These are phyloP conservation scores for Trichoderma koningii DNA, from an alignment of 2,329 filamentous ascomycete genomes.

Conservation along the genomic window DNA sequence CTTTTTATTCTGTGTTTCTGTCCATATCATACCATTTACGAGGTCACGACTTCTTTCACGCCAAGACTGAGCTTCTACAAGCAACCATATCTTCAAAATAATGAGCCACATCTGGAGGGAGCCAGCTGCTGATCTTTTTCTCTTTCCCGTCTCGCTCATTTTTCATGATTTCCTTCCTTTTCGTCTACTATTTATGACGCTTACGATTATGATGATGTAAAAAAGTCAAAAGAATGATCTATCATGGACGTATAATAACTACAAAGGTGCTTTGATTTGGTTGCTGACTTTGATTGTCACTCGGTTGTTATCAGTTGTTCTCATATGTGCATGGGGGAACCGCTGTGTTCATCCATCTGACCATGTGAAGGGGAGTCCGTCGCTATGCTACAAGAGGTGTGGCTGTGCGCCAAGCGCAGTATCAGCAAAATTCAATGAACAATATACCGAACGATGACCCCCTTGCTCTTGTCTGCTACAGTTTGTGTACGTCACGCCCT, in stretches of 20 bases:
- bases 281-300: slow-evolving; percentile 8
- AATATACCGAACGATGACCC: slow-evolving; percentile 11
- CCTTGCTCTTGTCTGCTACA: not conserved
- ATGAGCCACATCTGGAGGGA: not conserved
- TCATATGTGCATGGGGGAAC: not conserved
- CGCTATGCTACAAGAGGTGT: slow-evolving; percentile 2
- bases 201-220: slow-evolving; percentile 24
- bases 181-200: slow-evolving; percentile 2
- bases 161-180: not conserved
- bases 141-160: not conserved
- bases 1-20: not conserved
- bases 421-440: slow-evolving; percentile 2
- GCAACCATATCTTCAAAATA: not conserved
- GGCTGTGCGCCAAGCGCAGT: not conserved
- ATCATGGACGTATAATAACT: slow-evolving; percentile 7
- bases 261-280: slow-evolving; percentile 2
- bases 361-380: not conserved
- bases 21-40: slow-evolving; percentile 8
- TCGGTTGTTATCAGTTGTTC: slow-evolving; percentile 4
- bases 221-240: slow-evolving; percentile 3
- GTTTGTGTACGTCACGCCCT: not conserved
- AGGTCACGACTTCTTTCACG: slow-evolving; percentile 11
- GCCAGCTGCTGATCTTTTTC: not conserved
- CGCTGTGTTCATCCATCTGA: not conserved
- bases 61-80: slow-evolving; percentile 2